Conservation (phyloP, 2,329 filamentous ascomycete genomes). For the Pestalotiopsis sp. region DNA sequence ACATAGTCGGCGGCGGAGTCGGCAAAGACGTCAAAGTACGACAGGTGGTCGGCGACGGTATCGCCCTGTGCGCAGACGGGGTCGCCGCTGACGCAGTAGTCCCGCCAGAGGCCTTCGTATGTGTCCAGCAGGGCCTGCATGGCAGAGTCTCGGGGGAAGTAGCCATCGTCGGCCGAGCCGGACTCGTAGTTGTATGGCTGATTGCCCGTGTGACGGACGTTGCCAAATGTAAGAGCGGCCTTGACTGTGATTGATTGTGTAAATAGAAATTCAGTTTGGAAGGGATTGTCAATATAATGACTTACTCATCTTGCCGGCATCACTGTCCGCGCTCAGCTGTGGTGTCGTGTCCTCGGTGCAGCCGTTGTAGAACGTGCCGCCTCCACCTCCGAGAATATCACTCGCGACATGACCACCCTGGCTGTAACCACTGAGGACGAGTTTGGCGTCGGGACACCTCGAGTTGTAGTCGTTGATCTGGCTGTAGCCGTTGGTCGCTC, state of each 20-base stretch:
- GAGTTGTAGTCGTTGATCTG: constrained; percentile 41
- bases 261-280: background rate
- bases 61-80: constrained; percentile 4
- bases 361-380: constrained; percentile 29
- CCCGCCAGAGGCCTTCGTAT: background rate
- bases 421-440: constrained; percentile 42
- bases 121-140: background rate
- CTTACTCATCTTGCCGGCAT: constrained; percentile 35
- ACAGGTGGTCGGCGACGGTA: background rate
- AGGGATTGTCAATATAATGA: background rate
- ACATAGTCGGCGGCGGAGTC: constrained; percentile 1
- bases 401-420: constrained; percentile 40
- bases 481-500: constrained; percentile 31
- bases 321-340: constrained; percentile 25
- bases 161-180: constrained; percentile 24
- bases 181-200: constrained; percentile 34
- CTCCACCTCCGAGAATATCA: constrained; percentile 35
- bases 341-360: constrained; percentile 26
- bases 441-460: constrained; percentile 38
- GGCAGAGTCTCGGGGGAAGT: background rate
- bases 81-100: constrained; percentile 7
- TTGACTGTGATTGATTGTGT: constrained; percentile 22
- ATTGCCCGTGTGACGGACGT: constrained; percentile 33
- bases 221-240: constrained; percentile 34
- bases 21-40: constrained; percentile 5